Percentiles rank a stretch among this genome's conserved stretches.
Conservation (phyloP, 2,329 filamentous ascomycete genomes). For the Metarhizium album region DNA sequence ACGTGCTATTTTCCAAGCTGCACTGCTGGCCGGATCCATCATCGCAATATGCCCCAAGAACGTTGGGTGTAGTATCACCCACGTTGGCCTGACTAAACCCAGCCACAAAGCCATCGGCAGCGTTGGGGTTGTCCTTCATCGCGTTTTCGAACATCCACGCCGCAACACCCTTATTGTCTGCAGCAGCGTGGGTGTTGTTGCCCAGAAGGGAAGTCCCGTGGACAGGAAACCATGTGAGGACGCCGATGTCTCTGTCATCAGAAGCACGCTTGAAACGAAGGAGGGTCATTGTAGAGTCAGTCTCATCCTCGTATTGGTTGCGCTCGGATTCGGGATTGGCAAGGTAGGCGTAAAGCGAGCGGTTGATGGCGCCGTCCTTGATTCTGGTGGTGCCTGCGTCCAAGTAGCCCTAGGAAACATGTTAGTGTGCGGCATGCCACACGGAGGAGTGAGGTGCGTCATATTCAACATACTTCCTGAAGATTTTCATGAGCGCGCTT, state of each 20-base stretch:
- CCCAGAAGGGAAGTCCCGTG: slow-evolving; percentile 86
- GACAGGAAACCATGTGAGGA: slow-evolving; percentile 84
- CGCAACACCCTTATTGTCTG: slow-evolving; percentile 95
- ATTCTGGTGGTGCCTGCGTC: slow-evolving; percentile 61
- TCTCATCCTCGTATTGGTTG: slow-evolving; percentile 46
- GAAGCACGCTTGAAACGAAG: slow-evolving; percentile 65
- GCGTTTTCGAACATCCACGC: slow-evolving; percentile 73
- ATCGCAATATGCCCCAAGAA: slow-evolving; percentile 81
- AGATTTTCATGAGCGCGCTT: slow-evolving; percentile 56
- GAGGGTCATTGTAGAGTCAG: slow-evolving; percentile 56
- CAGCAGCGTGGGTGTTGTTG: slow-evolving; percentile 83
- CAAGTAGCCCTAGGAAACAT: slow-evolving; percentile 45
- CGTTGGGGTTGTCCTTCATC: slow-evolving; percentile 40
- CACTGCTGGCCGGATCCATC: slow-evolving; percentile 65
- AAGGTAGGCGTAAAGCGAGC: slow-evolving; percentile 79
- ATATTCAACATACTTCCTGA: slow-evolving; percentile 28
- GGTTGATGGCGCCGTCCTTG: slow-evolving; percentile 72
- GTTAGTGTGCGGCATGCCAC: background rate
- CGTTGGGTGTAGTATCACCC: slow-evolving; percentile 83
- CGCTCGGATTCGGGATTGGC: slow-evolving; percentile 74
- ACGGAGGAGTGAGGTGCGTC: background rate
- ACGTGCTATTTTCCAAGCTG: slow-evolving; percentile 74
- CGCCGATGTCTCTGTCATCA: slow-evolving; percentile 65
- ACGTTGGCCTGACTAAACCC: slow-evolving; percentile 90
- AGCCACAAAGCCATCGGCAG: slow-evolving; percentile 64